Conservation (phyloP, 352 stramenopile genomes). For the Globisporangium radiosum region DNA sequence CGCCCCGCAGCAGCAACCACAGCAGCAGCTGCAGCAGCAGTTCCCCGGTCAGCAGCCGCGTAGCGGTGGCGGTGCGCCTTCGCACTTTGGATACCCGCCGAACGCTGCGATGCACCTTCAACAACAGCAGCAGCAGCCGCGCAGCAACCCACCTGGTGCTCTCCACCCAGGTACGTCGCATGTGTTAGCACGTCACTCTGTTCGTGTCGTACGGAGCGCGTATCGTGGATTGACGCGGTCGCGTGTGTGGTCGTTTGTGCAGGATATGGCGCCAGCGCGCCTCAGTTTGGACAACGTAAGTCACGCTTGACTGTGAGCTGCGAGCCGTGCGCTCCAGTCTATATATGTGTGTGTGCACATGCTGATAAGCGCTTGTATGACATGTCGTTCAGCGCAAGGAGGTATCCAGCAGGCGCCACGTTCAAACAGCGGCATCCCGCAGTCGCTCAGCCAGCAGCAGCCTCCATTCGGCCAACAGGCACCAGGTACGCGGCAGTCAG, state of each 20-base stretch:
- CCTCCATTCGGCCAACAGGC: slow-evolving; percentile 8
- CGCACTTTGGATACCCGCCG: slow-evolving; percentile 10
- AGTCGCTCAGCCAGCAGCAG: slow-evolving; percentile 8
- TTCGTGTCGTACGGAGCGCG: background rate
- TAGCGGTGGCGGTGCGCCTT: slow-evolving; percentile 11
- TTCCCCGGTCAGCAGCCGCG: slow-evolving; percentile 15
- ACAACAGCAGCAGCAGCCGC: slow-evolving; percentile 6
- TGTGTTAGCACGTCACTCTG: no score
- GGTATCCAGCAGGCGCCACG: slow-evolving; percentile 28
- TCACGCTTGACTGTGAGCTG: background rate
- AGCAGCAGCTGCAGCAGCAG: slow-evolving; percentile 11
- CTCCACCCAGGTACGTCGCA: slow-evolving; percentile 3
- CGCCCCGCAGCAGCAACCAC: background rate
- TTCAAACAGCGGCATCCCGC: slow-evolving; percentile 20
- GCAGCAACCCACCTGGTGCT: slow-evolving; percentile 5
- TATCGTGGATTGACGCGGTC: background rate
- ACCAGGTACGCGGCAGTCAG: background rate
- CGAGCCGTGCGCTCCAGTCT: no score
- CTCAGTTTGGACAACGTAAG: slow-evolving; percentile 16
- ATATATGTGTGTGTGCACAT: background rate
- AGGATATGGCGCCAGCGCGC: slow-evolving; percentile 8
- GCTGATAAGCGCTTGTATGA: background rate
- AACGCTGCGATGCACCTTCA: slow-evolving; percentile 4
- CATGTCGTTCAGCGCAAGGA: slow-evolving; percentile 13
- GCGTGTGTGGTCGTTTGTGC: background rate